Conservation (phyloP, 1,284 basidiomycete genomes). For the Trichosporon ovoides region DNA sequence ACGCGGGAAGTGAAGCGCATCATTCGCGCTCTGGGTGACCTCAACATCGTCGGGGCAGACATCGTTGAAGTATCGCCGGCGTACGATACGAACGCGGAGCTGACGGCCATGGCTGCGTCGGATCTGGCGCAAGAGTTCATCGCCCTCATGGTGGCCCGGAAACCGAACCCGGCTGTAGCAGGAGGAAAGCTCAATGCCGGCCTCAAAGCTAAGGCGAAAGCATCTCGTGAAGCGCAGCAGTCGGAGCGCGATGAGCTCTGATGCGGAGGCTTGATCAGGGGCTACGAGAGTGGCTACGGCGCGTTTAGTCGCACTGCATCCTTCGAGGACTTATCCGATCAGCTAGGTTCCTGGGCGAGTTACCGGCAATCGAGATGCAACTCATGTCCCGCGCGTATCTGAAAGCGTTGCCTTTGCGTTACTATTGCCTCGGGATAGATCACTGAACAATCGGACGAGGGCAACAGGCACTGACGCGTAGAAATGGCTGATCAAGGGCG, state of each 20-base stretch:
- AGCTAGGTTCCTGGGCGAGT: too few relatives aligned
- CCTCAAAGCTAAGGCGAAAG: constrained; percentile 2
- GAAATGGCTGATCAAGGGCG: constrained; percentile 7
- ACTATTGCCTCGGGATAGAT: not conserved
- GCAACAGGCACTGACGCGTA: not conserved
- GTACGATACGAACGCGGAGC: constrained; percentile 46
- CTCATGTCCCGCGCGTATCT: not conserved
- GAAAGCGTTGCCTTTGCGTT: not conserved
- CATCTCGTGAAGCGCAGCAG: constrained; percentile 4
- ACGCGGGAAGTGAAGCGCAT: constrained; percentile 48
- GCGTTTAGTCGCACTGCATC: too few relatives aligned
- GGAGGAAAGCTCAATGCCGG: constrained; percentile 13
- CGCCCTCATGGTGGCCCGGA: constrained; percentile 19
- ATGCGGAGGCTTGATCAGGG: not conserved
- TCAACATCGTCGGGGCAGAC: constrained; percentile 57
- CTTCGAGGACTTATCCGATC: too few relatives aligned
- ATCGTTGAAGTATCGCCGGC: constrained; percentile 50
- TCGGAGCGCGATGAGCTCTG: constrained; percentile 16
- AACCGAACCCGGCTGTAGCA: constrained; percentile 11
- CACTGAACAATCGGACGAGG: not conserved
- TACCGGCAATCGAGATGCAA: too few relatives aligned
- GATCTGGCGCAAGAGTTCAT: constrained; percentile 44
- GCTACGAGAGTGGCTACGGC: too few relatives aligned
- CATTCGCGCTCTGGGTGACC: constrained; percentile 43
- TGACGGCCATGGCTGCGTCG: constrained; percentile 45